These are phyloP conservation scores for Globisporangium lucens DNA, from an alignment of 352 stramenopile species.

Conservation along the genomic window DNA sequence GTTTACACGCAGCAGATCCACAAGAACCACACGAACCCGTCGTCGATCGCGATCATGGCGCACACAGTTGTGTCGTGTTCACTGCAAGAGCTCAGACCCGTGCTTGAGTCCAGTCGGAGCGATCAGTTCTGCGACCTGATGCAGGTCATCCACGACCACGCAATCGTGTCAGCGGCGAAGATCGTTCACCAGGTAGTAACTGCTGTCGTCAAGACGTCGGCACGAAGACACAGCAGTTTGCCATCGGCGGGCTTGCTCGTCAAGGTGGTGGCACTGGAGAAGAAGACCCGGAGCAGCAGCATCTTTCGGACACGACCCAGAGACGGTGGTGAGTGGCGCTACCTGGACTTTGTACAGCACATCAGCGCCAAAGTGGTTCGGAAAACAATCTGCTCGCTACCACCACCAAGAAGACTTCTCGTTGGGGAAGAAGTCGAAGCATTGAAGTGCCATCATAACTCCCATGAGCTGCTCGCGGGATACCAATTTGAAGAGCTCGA, in stretches of 20 bases:
- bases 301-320: not conserved
- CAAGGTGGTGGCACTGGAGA: conserved; percentile 3
- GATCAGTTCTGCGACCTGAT: not conserved
- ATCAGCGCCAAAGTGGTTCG: conserved; percentile 8
- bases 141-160: not conserved
- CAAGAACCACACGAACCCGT: not conserved
- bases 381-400: conserved; percentile 8
- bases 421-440: not conserved
- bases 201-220: not conserved
- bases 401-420: not conserved
- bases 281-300: not conserved
- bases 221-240: not conserved
- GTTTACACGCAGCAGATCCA: not conserved
- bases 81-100: conserved; percentile 2
- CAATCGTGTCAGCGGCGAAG: conserved; percentile 1
- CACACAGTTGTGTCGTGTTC: conserved; percentile 10
- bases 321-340: conserved; percentile 10
- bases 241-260: conserved; percentile 4
- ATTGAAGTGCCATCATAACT: not conserved
- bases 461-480: conserved; percentile 9
- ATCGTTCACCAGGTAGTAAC: conserved; percentile 2
- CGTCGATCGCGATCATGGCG: conserved; percentile 2
- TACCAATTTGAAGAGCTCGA: conserved; percentile 43
- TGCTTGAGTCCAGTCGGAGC: conserved; percentile 1
- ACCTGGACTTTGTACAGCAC: conserved; percentile 17